A percentile compares a stretch with the other conserved stretches of the same genome.
Evolutionary conservation across 306 rosid species (phyloP).

Genomic region (Gastrolobium bilobum): DNA sequence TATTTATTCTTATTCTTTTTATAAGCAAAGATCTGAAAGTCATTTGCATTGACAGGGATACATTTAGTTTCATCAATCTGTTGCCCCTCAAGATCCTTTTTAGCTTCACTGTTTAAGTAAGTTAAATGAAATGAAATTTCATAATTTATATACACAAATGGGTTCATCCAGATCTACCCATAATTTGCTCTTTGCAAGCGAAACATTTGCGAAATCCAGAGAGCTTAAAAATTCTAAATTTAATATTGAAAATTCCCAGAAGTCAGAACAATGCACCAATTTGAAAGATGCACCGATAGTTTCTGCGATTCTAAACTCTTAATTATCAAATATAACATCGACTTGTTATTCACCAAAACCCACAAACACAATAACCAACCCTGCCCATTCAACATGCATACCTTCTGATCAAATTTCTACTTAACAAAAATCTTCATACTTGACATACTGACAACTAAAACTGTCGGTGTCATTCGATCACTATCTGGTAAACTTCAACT

Average conservation of each 20-base stretch:
- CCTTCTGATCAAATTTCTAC: background rate
- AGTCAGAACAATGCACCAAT: slow-evolving; percentile 13
- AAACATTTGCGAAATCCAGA: slow-evolving; percentile 7
- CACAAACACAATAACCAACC: background rate
- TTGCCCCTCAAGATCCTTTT: slow-evolving; percentile 3
- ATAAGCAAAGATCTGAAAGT: background rate
- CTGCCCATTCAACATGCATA: slow-evolving; percentile 13
- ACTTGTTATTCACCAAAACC: background rate
- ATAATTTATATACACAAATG: background rate
- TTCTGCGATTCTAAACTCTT: background rate
- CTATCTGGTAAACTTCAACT: slow-evolving; percentile 20
- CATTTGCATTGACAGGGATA: background rate
- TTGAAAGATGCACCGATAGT: background rate
- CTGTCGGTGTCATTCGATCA: background rate
- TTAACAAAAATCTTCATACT: slow-evolving; percentile 25
- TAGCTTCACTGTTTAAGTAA: background rate
- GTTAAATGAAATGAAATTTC: background rate
- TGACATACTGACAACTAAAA: slow-evolving; percentile 14
- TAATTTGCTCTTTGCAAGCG: slow-evolving; percentile 3
- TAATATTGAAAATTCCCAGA: slow-evolving; percentile 4
- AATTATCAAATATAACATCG: slow-evolving; percentile 13
- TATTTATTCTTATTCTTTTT: background rate
- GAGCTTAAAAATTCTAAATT: background rate
- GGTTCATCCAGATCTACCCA: slow-evolving; percentile 27
- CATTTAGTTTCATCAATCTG: slow-evolving; percentile 10